Evolutionary conservation across 2,329 filamentous ascomycete species (phyloP).

Genomic region (Aspergillus quadrilineatus): DNA sequence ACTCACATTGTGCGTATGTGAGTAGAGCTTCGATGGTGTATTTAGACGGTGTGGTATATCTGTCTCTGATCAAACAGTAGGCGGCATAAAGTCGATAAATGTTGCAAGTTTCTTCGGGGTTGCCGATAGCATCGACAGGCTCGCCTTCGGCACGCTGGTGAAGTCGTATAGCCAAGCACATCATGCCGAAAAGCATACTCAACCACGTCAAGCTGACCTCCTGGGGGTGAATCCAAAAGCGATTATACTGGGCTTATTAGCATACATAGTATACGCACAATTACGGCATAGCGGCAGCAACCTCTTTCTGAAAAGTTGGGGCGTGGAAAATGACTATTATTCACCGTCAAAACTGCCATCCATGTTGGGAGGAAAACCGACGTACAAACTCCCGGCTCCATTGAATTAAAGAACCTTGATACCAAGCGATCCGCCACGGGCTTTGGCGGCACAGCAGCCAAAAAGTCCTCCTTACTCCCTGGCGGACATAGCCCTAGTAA

Average conservation of each 20-base stretch:
- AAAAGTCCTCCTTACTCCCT: neutral
- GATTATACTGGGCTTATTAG: neutral
- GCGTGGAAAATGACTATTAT: constrained; percentile 4
- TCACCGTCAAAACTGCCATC: neutral
- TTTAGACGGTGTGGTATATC: neutral
- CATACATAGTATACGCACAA: neutral
- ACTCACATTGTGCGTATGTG: constrained; percentile 1
- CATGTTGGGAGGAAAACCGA: neutral
- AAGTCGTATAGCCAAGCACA: constrained; percentile 2
- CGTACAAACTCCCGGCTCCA: constrained; percentile 4
- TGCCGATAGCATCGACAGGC: neutral
- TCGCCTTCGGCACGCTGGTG: constrained; percentile 1
- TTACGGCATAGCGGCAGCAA: neutral
- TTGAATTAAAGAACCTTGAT: constrained; percentile 4
- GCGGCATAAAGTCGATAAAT: neutral
- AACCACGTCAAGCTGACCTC: constrained; percentile 1
- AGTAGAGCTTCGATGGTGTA: constrained; percentile 9
- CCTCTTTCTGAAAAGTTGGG: constrained; percentile 7
- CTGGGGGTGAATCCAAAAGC: constrained; percentile 2
- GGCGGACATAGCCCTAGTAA: neutral
- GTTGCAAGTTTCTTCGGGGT: neutral
- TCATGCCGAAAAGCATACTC: constrained; percentile 6
- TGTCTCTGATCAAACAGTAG: constrained; percentile 2
- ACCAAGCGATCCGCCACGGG: neutral
- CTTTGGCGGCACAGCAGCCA: neutral